Conservation (phyloP, 768 basidiomycete genomes). For the Psilocybe azurescens region DNA sequence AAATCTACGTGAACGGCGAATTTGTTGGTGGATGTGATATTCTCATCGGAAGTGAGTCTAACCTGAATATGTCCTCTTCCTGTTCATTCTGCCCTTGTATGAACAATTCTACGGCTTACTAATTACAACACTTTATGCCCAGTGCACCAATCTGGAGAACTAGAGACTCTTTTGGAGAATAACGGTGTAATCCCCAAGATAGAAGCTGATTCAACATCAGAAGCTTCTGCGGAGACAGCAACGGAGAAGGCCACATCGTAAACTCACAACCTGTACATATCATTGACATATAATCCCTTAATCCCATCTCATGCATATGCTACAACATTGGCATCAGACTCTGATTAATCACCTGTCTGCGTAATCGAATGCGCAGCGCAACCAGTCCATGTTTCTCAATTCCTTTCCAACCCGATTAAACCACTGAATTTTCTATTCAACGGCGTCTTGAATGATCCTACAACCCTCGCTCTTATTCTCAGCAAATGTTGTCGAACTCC, state of each 20-base stretch:
- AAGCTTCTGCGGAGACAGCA: neutral
- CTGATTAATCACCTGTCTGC: neutral
- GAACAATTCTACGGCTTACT: neutral
- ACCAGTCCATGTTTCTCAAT: neutral
- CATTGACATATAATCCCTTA: neutral
- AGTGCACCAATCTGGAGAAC: slow-evolving; percentile 98
- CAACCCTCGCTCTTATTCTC: too few species aligned
- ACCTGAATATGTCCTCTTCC: slow-evolving; percentile 10
- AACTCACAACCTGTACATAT: neutral
- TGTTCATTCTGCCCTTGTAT: slow-evolving; percentile 4
- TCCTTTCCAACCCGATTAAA: too few species aligned
- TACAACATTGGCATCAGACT: too few species aligned
- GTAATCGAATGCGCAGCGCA: neutral
- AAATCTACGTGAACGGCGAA: slow-evolving; percentile 93
- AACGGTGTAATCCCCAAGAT: slow-evolving; percentile 69
- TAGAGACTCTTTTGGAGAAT: slow-evolving; percentile 81
- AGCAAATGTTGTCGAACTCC: slow-evolving; percentile 8
- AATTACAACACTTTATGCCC: neutral
- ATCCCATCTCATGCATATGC: neutral
- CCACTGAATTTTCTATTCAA: too few species aligned
- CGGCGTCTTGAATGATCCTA: too few species aligned
- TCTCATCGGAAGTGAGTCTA: slow-evolving; percentile 78
- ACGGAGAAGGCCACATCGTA: slow-evolving; percentile 14
- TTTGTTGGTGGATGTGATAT: slow-evolving; percentile 99
- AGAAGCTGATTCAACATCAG: neutral